phyloP scores from a whole-genome alignment of 345 rosid species.

The Dovyalis caffra region DNA sequence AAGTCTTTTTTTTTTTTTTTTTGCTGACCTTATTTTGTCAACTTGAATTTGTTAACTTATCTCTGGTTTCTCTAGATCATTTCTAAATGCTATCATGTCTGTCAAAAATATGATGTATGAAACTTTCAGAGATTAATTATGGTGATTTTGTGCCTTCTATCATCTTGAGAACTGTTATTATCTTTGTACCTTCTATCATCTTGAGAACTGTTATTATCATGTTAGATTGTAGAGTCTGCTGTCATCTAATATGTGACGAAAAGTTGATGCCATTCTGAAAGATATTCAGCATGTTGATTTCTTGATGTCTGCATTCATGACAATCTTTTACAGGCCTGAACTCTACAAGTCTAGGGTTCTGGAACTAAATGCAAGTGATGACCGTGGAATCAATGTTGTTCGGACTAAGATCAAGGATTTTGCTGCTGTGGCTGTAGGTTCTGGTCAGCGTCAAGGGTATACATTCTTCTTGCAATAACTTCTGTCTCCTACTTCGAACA shows the following conservation, averaged over 20 bases:
- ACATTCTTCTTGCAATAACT: not conserved
- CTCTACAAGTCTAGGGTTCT: conserved; percentile 89
- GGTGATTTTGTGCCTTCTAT: not conserved
- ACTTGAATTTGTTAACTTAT: too few species aligned
- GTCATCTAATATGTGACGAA: not conserved
- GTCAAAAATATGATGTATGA: too few species aligned
- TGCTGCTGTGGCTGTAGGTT: conserved; percentile 91
- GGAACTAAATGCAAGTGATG: conserved; percentile 98
- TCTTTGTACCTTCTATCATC: too few species aligned
- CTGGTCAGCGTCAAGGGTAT: conserved; percentile 70
- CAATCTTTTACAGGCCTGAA: conserved; percentile 62
- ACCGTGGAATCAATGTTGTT: conserved; percentile 95
- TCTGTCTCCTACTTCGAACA: not conserved
- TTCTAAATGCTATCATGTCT: too few species aligned
- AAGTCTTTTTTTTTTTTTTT: too few species aligned
- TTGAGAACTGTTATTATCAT: not conserved
- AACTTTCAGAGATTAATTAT: not conserved
- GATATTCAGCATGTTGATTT: not conserved
- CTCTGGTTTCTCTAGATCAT: too few species aligned
- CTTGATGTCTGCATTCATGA: not conserved
- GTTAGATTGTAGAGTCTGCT: not conserved
- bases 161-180: too few species aligned
- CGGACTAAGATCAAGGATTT: conserved; percentile 93
- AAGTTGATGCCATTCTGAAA: not conserved
- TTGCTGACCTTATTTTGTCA: too few species aligned